These are phyloP conservation scores for Stereum hirsutum DNA, from an alignment of 1,284 basidiomycete genomes.

Conservation along the genomic window DNA sequence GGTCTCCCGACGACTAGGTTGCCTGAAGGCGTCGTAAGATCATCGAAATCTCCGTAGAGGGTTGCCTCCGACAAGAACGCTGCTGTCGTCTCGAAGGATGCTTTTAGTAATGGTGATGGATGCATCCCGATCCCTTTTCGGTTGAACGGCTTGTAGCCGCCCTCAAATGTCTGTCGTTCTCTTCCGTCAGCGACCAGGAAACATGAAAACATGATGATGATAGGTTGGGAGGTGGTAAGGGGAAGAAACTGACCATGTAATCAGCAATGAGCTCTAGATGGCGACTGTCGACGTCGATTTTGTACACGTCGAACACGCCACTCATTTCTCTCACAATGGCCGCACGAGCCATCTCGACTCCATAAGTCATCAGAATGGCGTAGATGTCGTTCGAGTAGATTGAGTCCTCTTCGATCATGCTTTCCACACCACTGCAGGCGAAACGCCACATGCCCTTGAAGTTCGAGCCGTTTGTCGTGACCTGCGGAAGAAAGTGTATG, in stretches of 20 bases:
- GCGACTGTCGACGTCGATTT: conserved; percentile 91
- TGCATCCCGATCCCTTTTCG: conserved; percentile 89
- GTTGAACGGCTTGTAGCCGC: conserved; percentile 97
- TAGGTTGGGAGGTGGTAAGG: neutral
- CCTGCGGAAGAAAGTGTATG: conserved; percentile 25
- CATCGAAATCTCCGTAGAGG: conserved; percentile 91
- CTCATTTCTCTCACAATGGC: conserved; percentile 90
- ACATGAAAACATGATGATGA: too few species aligned
- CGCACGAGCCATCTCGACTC: conserved; percentile 94
- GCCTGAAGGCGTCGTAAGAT: conserved; percentile 81
- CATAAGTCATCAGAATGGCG: conserved; percentile 86
- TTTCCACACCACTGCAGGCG: conserved; percentile 50
- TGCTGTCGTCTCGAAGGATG: conserved; percentile 97
- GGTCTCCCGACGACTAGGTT: conserved; percentile 89
- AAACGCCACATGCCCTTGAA: conserved; percentile 89
- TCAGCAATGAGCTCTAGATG: conserved; percentile 98
- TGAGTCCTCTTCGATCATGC: conserved; percentile 74
- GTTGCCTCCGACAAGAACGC: conserved; percentile 93
- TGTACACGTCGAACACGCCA: conserved; percentile 94
- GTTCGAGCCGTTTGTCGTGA: conserved; percentile 88
- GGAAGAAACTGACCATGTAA: conserved; percentile 77
- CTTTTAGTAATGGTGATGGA: conserved; percentile 91
- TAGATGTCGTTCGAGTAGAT: conserved; percentile 97
- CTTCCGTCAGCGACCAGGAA: neutral
- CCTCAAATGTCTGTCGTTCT: conserved; percentile 79